Evolutionary conservation across 768 basidiomycete genomes (phyloP).

Genomic region (Mycena belliarum): DNA sequence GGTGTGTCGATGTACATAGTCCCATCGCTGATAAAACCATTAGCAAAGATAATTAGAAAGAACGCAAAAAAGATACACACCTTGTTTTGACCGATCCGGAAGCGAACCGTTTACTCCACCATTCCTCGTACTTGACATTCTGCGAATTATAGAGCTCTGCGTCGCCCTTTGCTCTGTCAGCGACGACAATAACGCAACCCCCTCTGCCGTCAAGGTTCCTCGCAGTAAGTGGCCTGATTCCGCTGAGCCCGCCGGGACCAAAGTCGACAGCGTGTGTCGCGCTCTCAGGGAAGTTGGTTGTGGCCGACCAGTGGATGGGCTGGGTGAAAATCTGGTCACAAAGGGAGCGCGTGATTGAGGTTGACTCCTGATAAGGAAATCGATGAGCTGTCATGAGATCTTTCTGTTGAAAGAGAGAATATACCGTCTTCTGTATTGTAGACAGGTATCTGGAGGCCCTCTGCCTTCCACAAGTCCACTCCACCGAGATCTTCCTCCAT

Average conservation of each 20-base stretch:
- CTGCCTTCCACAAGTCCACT: constrained; percentile 73
- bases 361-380: constrained; percentile 54
- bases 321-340: constrained; percentile 92
- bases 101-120: constrained; percentile 90
- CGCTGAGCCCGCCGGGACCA: constrained; percentile 91
- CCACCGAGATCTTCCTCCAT: constrained; percentile 72
- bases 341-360: constrained; percentile 82
- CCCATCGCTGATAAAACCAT: constrained; percentile 74
- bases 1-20: constrained; percentile 91
- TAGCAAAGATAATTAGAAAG: not conserved
- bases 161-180: constrained; percentile 88
- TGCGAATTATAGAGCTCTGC: constrained; percentile 78
- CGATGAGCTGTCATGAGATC: constrained; percentile 22
- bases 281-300: constrained; percentile 84
- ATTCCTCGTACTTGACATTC: constrained; percentile 75
- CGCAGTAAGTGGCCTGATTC: constrained; percentile 89
- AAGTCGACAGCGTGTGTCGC: constrained; percentile 97
- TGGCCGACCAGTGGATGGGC: constrained; percentile 91
- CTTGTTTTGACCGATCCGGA: constrained; percentile 87
- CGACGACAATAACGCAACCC: constrained; percentile 83
- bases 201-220: constrained; percentile 93
- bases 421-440: constrained; percentile 92
- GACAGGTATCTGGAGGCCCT: constrained; percentile 79
- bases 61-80: constrained; percentile 38
- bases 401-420: constrained; percentile 28